These are phyloP conservation scores for Chalara sp. DNA, from an alignment of 2,329 filamentous ascomycete genomes.

Conservation along the genomic window DNA sequence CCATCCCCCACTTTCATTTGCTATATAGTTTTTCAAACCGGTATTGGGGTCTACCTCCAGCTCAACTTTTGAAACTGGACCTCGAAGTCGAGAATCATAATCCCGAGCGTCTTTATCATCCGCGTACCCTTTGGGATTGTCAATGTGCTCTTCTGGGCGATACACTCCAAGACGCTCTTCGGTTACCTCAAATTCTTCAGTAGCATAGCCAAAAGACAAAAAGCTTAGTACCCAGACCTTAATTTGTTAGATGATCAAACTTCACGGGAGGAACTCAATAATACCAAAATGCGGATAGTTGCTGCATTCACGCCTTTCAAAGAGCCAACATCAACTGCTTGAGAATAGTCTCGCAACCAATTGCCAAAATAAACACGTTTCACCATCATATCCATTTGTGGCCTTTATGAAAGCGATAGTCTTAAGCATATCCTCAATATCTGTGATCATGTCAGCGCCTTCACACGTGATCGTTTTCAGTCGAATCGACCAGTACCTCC, in stretches of 20 bases:
- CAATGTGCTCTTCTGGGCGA: slow-evolving; percentile 67
- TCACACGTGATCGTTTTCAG: too few species aligned
- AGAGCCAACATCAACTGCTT: slow-evolving; percentile 74
- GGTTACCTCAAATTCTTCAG: slow-evolving; percentile 78
- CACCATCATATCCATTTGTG: slow-evolving; percentile 80
- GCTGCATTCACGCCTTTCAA: slow-evolving; percentile 72
- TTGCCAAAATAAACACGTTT: slow-evolving; percentile 81
- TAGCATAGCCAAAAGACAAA: slow-evolving; percentile 78
- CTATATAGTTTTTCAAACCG: slow-evolving; percentile 99
- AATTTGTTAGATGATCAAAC: not conserved
- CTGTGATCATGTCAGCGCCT: slow-evolving; percentile 29
- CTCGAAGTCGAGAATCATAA: slow-evolving; percentile 74
- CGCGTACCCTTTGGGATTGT: slow-evolving; percentile 76
- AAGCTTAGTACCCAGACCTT: slow-evolving; percentile 75
- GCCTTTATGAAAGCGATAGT: slow-evolving; percentile 70
- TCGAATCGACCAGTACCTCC: slow-evolving; percentile 39
- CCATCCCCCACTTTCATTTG: slow-evolving; percentile 82
- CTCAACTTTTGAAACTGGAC: slow-evolving; percentile 65
- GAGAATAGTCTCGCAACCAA: slow-evolving; percentile 79
- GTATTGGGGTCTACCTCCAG: slow-evolving; percentile 67
- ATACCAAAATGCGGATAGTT: slow-evolving; percentile 67
- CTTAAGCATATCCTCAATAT: slow-evolving; percentile 78
- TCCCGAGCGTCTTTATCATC: slow-evolving; percentile 80
- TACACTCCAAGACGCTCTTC: slow-evolving; percentile 75
- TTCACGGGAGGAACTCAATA: slow-evolving; percentile 3